Percentiles rank a stretch among this genome's conserved stretches.
These are phyloP conservation scores for Ophiostoma novo-ulmi DNA, from an alignment of 2,329 filamentous ascomycete species.

Conservation along the genomic window DNA sequence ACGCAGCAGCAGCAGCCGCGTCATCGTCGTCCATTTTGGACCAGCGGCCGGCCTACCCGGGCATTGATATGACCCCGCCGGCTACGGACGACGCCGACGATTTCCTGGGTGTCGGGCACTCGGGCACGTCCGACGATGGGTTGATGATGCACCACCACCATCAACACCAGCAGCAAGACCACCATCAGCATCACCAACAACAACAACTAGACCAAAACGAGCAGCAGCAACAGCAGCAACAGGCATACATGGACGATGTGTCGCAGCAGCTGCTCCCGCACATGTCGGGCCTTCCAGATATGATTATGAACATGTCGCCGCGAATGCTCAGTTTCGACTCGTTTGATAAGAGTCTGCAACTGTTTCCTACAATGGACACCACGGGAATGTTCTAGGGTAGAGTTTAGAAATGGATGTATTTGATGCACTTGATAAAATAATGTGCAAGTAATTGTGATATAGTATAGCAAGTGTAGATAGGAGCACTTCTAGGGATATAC, in stretches of 20 bases:
- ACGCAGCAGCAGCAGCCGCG: slow-evolving; percentile 6
- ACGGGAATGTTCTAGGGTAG: slow-evolving; percentile 5
- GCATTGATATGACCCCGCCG: slow-evolving; percentile 20
- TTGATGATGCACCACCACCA: slow-evolving; percentile 9
- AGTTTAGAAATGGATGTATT: not conserved
- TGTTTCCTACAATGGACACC: slow-evolving; percentile 30
- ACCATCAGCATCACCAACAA: not conserved
- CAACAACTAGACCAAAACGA: not conserved
- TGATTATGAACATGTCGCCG: slow-evolving; percentile 28
- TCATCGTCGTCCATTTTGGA: not conserved
- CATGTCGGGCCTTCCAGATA: slow-evolving; percentile 25
- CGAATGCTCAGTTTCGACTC: slow-evolving; percentile 29
- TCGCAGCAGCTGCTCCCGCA: slow-evolving; percentile 22
- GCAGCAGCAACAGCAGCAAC: not conserved
- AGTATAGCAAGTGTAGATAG: no score
- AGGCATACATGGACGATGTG: slow-evolving; percentile 17
- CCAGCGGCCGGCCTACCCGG: slow-evolving; percentile 17
- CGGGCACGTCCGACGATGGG: not conserved
- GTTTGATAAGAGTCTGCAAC: slow-evolving; percentile 27
- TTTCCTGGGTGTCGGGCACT: slow-evolving; percentile 11
- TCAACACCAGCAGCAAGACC: not conserved
- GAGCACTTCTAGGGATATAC: no score
- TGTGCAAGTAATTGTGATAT: no score
- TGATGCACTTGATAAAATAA: not conserved
- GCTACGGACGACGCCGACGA: slow-evolving; percentile 20